These are phyloP conservation scores for Brettanomyces naardenensis DNA, from an alignment of 805 yeast genomes.

Conservation along the genomic window DNA sequence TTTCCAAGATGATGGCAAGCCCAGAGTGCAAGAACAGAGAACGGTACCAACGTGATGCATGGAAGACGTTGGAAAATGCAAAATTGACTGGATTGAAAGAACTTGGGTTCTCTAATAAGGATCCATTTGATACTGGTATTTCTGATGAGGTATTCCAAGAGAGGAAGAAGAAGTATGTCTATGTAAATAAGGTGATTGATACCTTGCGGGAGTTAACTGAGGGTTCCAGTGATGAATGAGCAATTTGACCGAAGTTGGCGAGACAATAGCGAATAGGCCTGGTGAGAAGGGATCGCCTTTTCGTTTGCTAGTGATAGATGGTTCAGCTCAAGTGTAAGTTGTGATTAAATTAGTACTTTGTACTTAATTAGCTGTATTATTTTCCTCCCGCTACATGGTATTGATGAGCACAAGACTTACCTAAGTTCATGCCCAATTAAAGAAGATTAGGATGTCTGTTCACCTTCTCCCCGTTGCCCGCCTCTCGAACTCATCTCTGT, in stretches of 20 bases:
- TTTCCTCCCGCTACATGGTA: too few relatives aligned
- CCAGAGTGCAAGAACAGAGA: conserved; percentile 24
- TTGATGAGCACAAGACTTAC: too few relatives aligned
- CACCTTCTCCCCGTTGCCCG: too few relatives aligned
- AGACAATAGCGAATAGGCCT: too few relatives aligned
- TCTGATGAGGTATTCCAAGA: not conserved
- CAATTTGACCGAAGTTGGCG: conserved; percentile 2
- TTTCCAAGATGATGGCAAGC: conserved; percentile 21
- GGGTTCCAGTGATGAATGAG: conserved; percentile 7
- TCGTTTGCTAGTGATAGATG: too few relatives aligned
- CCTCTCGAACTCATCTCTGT: conserved; percentile 55
- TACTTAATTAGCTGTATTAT: too few relatives aligned
- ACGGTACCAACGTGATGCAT: conserved; percentile 14
- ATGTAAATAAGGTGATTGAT: conserved; percentile 1
- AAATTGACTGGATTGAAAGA: conserved; percentile 16
- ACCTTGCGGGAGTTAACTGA: conserved; percentile 2
- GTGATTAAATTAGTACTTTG: too few relatives aligned
- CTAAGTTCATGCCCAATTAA: too few relatives aligned
- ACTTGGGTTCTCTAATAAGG: conserved; percentile 10
- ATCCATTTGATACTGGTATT: conserved; percentile 10
- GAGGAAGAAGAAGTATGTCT: not conserved
- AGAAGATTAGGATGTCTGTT: too few relatives aligned
- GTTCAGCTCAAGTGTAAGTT: too few relatives aligned
- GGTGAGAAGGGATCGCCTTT: too few relatives aligned
- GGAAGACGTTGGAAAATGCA: conserved; percentile 14